Base-by-base conservation (phyloP, 2,329 filamentous ascomycete genomes). In the Neopestalotiopsis sp. region DNA sequence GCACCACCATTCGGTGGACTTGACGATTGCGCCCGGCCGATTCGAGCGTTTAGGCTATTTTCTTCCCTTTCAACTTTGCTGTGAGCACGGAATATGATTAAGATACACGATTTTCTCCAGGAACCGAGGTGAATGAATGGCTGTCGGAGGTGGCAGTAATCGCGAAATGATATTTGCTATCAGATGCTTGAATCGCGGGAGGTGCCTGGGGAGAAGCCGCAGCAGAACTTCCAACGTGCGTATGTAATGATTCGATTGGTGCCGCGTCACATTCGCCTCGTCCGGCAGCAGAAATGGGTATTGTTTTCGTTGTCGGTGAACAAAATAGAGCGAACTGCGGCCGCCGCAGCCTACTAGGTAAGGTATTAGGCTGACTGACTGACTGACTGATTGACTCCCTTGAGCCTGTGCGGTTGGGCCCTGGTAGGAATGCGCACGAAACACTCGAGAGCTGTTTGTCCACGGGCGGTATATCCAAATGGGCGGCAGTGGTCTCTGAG, bases 351-450 rank as follows among this genome's bases (percentile, higher is more conserved):
- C 28, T 24, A 17, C 13, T 32, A 42, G 34, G 28, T 24, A 40
- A 6, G 10, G 14, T 20, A 42, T 66, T 57, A 66, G 63, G 63
- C 49, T 66, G 63, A 66, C 52, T 66, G 52, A 38, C 34, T 38
- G 34, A 38, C 24, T 28, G 63, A 42, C 49, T 66, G 63, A 66
- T 57, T 66, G 52, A 32, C 13, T 32, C 17, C 52, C 32, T 56
- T 24, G 12, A 40, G 34, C 32, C 17, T 30, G 30, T 38, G 20
- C 17, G 57, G 57, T 59, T 59, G 57, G 57, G 57, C 57, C 14
- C 30, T 65, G 32, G 62, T 65, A 65, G 52, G 30, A 57, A 57
- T 66, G 52, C 63, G 56, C 63, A 17, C 59, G 59, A 20, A 40
- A 34, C 30, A 62, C 30, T 42, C 13, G n/a, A n/a, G 59, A 34